Conservation (phyloP, 805 yeast species). For the Yarrowia phangngaensis region DNA sequence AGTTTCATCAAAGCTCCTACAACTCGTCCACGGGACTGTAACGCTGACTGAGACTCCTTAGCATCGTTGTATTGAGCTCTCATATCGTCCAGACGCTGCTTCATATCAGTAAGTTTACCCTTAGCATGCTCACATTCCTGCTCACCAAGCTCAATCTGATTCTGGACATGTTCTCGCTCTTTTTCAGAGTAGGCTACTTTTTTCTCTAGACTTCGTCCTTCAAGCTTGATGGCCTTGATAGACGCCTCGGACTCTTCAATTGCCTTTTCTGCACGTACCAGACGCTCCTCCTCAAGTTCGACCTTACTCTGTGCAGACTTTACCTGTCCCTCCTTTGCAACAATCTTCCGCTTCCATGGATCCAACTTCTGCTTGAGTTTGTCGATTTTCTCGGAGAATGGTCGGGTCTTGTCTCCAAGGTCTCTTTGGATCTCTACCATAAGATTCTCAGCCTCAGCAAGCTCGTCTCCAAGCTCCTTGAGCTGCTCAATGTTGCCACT, state of each 20-base stretch:
- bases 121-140: constrained; percentile 52
- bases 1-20: constrained; percentile 63
- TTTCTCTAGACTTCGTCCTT: constrained; percentile 50
- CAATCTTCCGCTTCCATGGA: constrained; percentile 76
- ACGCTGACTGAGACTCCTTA: constrained; percentile 50
- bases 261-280: constrained; percentile 45
- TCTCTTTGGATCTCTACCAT: constrained; percentile 61
- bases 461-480: constrained; percentile 44
- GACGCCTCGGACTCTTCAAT: constrained; percentile 45
- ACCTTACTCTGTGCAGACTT: constrained; percentile 63
- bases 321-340: constrained; percentile 58
- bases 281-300: constrained; percentile 52
- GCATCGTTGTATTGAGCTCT: constrained; percentile 70
- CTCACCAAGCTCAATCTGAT: constrained; percentile 58
- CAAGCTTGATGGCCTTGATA: constrained; percentile 46
- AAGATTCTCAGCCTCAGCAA: constrained; percentile 52
- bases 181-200: constrained; percentile 46
- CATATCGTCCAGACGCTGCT: constrained; percentile 48
- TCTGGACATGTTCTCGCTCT: constrained; percentile 48
- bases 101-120: constrained; percentile 51
- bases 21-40: constrained; percentile 70
- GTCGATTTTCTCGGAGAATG: constrained; percentile 61
- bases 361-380: constrained; percentile 60
- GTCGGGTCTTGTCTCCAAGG: constrained; percentile 70
- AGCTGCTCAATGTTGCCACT: constrained; percentile 47